Percentiles rank a stretch among this genome's conserved stretches.
phyloP scores from a whole-genome alignment of 192 early-diverging fungal genomes.

The Coemansia sp. region DNA sequence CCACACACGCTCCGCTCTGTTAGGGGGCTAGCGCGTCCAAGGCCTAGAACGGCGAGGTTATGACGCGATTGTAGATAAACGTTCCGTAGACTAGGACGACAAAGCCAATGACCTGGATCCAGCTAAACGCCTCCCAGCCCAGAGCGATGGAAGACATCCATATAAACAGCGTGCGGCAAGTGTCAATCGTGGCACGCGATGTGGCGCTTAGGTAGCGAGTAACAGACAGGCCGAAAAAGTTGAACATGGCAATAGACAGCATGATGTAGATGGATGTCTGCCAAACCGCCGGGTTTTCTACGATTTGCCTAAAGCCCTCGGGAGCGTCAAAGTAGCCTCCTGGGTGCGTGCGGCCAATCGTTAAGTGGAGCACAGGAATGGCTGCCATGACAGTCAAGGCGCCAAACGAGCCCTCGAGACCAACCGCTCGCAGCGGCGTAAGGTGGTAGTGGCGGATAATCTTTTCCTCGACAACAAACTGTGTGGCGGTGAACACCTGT shows the following conservation, averaged over 20 bases:
- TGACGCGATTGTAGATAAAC: constrained; percentile 88
- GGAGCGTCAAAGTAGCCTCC: constrained; percentile 86
- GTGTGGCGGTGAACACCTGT: constrained; percentile 90
- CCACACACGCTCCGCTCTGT: not conserved
- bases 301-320: constrained; percentile 73
- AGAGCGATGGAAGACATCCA: constrained; percentile 91
- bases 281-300: constrained; percentile 66
- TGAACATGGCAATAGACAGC: constrained; percentile 94
- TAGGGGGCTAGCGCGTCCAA: not conserved
- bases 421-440: constrained; percentile 88
- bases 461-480: constrained; percentile 98
- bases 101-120: constrained; percentile 92
- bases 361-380: constrained; percentile 76
- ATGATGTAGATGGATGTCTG: constrained; percentile 77
- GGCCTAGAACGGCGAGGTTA: constrained; percentile 62
- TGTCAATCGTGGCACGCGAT: constrained; percentile 93
- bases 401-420: constrained; percentile 93
- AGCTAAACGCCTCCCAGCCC: constrained; percentile 94
- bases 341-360: constrained; percentile 66
- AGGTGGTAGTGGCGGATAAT: constrained; percentile 81
- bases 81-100: constrained; percentile 77
- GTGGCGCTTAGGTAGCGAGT: constrained; percentile 89
- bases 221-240: constrained; percentile 93
- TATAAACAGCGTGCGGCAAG: constrained; percentile 94
- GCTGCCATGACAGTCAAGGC: constrained; percentile 67